Conservation (phyloP, 176 grass and related monocot genomes). For the Poa annua region DNA sequence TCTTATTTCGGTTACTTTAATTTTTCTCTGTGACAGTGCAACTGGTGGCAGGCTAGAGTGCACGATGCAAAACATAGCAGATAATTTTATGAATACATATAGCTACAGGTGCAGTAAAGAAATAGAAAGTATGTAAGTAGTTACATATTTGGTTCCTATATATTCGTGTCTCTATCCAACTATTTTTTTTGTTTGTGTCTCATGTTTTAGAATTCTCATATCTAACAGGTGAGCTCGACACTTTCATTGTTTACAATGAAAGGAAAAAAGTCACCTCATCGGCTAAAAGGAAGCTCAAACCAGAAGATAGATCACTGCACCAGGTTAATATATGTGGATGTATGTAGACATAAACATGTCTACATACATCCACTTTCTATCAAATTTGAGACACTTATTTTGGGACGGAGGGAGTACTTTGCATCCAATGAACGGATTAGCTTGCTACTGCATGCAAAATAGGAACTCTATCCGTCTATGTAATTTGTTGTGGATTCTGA, state of each 20-base stretch:
- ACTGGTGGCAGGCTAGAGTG: slow-evolving; percentile 88
- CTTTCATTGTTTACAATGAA: slow-evolving; percentile 98
- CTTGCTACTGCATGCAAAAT: slow-evolving; percentile 21
- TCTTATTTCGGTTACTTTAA: slow-evolving; percentile 12
- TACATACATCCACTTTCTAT: too few relatives aligned
- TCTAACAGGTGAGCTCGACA: slow-evolving; percentile 72
- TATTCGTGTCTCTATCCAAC: neutral
- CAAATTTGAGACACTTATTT: too few relatives aligned
- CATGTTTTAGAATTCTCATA: slow-evolving; percentile 28
- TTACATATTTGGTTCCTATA: slow-evolving; percentile 38
- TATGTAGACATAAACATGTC: too few relatives aligned
- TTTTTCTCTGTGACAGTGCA: slow-evolving; percentile 55
- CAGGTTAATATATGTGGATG: slow-evolving; percentile 72
- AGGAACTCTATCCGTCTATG: neutral
- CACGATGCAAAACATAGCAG: slow-evolving; percentile 98
- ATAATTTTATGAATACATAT: slow-evolving; percentile 76
- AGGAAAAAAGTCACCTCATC: slow-evolving; percentile 95
- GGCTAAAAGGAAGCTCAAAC: slow-evolving; percentile 95
- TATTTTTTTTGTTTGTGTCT: slow-evolving; percentile 9
- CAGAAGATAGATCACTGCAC: slow-evolving; percentile 79
- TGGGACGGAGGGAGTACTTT: too few relatives aligned
- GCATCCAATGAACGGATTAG: neutral
- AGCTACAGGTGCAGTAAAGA: slow-evolving; percentile 65
- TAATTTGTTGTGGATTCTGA: slow-evolving; percentile 16
- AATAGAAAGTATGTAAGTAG: slow-evolving; percentile 86